phyloP scores from a whole-genome alignment of 1,284 basidiomycete genomes.

The Tilletia setariae region DNA sequence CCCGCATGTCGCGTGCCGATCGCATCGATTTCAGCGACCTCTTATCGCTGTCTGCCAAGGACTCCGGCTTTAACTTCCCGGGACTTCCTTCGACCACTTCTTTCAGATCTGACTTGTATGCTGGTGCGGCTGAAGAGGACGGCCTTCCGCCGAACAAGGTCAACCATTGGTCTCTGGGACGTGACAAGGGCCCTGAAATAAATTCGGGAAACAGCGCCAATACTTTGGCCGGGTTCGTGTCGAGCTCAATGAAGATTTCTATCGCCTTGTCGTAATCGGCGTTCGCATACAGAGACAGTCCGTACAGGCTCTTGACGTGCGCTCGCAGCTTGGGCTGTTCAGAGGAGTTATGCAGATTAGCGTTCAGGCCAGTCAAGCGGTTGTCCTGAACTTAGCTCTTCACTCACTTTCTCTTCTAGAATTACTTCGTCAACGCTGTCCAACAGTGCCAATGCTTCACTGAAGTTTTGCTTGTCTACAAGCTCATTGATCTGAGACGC shows the following conservation, averaged over 20 bases:
- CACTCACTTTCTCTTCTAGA: slow-evolving; percentile 63
- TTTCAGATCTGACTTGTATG: not conserved
- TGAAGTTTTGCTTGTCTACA: slow-evolving; percentile 68
- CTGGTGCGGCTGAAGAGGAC: not conserved
- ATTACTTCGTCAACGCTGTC: slow-evolving; percentile 67
- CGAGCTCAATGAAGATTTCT: slow-evolving; percentile 79
- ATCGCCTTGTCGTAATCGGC: slow-evolving; percentile 73
- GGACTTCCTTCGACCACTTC: slow-evolving; percentile 17
- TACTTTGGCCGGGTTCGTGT: slow-evolving; percentile 89
- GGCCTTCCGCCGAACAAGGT: slow-evolving; percentile 75
- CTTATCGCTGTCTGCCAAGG: slow-evolving; percentile 17
- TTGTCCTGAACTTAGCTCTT: not conserved
- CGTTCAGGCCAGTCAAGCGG: too few species aligned
- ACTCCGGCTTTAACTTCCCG: slow-evolving; percentile 24
- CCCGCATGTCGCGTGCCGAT: slow-evolving; percentile 24
- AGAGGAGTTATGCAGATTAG: not conserved
- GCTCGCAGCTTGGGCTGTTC: slow-evolving; percentile 36
- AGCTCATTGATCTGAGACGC: slow-evolving; percentile 80
- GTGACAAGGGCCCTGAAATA: slow-evolving; percentile 74
- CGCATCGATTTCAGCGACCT: slow-evolving; percentile 24
- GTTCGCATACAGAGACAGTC: slow-evolving; percentile 71
- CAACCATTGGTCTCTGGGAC: slow-evolving; percentile 73
- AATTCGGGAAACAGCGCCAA: slow-evolving; percentile 79
- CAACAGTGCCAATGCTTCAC: slow-evolving; percentile 76
- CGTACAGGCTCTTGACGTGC: slow-evolving; percentile 61